Base-by-base conservation (phyloP, 1,284 basidiomycete species). In the Grifola frondosa region DNA sequence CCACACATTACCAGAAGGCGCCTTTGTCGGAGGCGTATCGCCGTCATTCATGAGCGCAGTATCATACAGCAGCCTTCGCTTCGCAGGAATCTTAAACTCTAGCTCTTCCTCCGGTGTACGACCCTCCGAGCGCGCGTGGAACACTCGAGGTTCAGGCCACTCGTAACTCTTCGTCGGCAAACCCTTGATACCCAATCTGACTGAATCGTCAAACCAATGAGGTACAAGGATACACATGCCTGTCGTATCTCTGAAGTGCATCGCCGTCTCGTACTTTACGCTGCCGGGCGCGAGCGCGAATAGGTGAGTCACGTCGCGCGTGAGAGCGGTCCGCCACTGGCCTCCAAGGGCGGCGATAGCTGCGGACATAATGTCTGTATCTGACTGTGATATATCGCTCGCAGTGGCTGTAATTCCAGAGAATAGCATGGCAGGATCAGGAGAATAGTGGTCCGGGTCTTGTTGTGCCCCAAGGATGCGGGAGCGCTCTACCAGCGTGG, bases 251-350 rank as follows among this genome's bases (percentile, higher is more conserved):
- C 76, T 71, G 58, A 74, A 79, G 47, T 80, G 74, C 54, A 87
- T 65, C 3, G 84, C 84, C 1, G 79, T 80, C 19, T 71, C 65
- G 58, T 84, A 87, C 60, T 84, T 85, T 36, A 71, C 69, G 10
- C 71, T 73, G 2, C 66, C 70, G 0, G 64, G 57, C 17, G 66
- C 65, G 20, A 84, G 63, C 22, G 81, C 80, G 54, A 95, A 86
- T 35, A 94, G 74, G 61, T 95, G 91, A 1, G 91, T 94, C 28
- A 92, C 84, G 50, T 95, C 91, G 45, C 78, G 77, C 0, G 89
- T 91, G 38, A 92, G 75, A 5, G 80, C 81, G 1, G 70, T 68
- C 12, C 86, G 76, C 78, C 81, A 91, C 61, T 88, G 84, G 3
- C 93, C 92, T 1, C 93, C 91, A n/a, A 90, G 77, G 0, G 82